Evolutionary conservation across 805 yeast genomes (phyloP), one percentile per base, ranked within the genome.

Genomic region (Candida sonorensis): DNA sequence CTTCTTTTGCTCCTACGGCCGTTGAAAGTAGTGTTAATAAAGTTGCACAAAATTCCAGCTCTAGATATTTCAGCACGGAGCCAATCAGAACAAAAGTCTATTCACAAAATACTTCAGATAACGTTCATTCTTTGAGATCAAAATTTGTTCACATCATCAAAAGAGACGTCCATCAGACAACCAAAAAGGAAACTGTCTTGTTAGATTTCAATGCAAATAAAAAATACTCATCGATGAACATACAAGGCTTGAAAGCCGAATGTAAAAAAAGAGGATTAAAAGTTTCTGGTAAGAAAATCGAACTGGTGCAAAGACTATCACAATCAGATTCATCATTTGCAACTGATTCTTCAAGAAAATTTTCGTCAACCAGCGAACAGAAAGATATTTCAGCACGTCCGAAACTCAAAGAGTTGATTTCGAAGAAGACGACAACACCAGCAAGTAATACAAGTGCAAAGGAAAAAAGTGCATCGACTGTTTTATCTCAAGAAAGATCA

Each of bases 221-320:
- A 21, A 58, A 42, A 38, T 60, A 51, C 28, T 38, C 54, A 2
- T 49, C 58, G 18, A 67, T 76, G 72, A 72, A 73, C 26, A 57
- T 77, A 24, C 68, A 70, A 33, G 63, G 72, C 2, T 62, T 79
- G 42, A 76, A 72, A 48, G 52, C 51, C 32, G 84, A 78, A 49
- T 76, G 84, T 50, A 69, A 71, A 35, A 60, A 58, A 35, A 66
- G 79, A 38, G 82, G 83, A 0, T 52, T 79, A 37, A 74, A 69
- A 44, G 68, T 77, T 0, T 57, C 73, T n/a, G 87, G 87, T 10
- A 64, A 65, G 30, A 79, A 79, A 46, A 53, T 67, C 8, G 84
- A 79, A 19, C 55, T 79, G 16, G 62, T 77, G 17, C 62, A 59
- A 36, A 46, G 65, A 41, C 36, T 61, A 26, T 30, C 44, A 7